Percentiles rank a stretch among this genome's conserved stretches.
These are phyloP conservation scores for Astrothelium subdiscretum DNA, from an alignment of 495 filamentous ascomycete species.

Conservation along the genomic window DNA sequence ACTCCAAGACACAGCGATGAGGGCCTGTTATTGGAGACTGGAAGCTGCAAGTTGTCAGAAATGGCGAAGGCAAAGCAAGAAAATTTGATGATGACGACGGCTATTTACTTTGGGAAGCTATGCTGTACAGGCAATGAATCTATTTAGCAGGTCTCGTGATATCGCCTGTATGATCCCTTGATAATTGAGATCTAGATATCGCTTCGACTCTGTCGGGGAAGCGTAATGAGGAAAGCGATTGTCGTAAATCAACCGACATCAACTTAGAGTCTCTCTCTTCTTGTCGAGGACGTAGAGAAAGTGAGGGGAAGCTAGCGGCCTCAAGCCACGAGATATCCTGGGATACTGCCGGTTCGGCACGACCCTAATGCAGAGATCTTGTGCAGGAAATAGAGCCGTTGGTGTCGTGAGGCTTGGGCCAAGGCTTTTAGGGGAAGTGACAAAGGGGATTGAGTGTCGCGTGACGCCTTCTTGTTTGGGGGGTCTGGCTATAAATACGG, in stretches of 20 bases:
- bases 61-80: not conserved
- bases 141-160: not conserved
- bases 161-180: not conserved
- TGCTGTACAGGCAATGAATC: not conserved
- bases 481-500: not conserved
- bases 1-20: not conserved
- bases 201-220: not conserved
- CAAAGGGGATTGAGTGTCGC: not conserved
- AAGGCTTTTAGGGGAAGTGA: not conserved
- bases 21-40: not conserved
- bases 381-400: not conserved
- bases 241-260: slow-evolving; percentile 2
- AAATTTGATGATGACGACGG: not conserved
- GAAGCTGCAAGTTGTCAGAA: not conserved
- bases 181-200: not conserved
- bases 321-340: not conserved
- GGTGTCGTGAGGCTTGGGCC: not conserved
- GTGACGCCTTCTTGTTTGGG: not conserved
- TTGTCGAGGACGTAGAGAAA: not conserved
- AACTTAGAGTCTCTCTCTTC: not conserved
- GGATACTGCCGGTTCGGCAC: not conserved
- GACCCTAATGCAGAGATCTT: not conserved
- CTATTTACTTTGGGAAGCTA: not conserved
- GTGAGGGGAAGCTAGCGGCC: slow-evolving; percentile 1
- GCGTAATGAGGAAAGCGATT: not conserved